phyloP scores from a whole-genome alignment of 2,329 filamentous ascomycete species.

The Cladosporium phlei region DNA sequence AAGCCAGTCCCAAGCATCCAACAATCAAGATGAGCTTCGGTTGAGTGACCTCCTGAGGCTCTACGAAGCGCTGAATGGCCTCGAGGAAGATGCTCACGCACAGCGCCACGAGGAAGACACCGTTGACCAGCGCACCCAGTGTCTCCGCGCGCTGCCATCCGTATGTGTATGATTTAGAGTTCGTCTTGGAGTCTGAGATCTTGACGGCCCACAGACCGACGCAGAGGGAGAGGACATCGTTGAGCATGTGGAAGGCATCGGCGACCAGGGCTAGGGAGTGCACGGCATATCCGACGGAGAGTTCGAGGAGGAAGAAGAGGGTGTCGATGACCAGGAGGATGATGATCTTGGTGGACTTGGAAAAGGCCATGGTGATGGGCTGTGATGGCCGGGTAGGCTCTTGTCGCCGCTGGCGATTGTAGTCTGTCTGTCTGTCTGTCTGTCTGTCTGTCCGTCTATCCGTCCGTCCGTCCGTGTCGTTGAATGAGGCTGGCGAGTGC shows the following conservation, averaged over 20 bases:
- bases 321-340: slow-evolving; percentile 89
- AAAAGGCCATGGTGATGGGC: slow-evolving; percentile 65
- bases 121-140: slow-evolving; percentile 91
- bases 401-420: slow-evolving; percentile 7
- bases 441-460: no score
- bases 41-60: slow-evolving; percentile 81
- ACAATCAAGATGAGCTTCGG: slow-evolving; percentile 86
- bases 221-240: slow-evolving; percentile 90
- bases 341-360: slow-evolving; percentile 86
- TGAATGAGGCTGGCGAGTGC: no score
- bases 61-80: slow-evolving; percentile 84
- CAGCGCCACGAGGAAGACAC: slow-evolving; percentile 92
- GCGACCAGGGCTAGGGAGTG: slow-evolving; percentile 90
- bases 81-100: slow-evolving; percentile 96
- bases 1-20: slow-evolving; percentile 76
- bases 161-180: slow-evolving; percentile 88
- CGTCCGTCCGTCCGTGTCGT: no score
- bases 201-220: slow-evolving; percentile 95
- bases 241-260: slow-evolving; percentile 98
- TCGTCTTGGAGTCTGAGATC: slow-evolving; percentile 73
- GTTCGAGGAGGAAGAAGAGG: slow-evolving; percentile 83
- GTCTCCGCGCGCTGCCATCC: slow-evolving; percentile 98
- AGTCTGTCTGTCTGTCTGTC: no score
- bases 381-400: not conserved
- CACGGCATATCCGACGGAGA: slow-evolving; percentile 78